These are phyloP conservation scores for Nicotiana undulata DNA, from an alignment of 257 asterid genomes.

Conservation along the genomic window DNA sequence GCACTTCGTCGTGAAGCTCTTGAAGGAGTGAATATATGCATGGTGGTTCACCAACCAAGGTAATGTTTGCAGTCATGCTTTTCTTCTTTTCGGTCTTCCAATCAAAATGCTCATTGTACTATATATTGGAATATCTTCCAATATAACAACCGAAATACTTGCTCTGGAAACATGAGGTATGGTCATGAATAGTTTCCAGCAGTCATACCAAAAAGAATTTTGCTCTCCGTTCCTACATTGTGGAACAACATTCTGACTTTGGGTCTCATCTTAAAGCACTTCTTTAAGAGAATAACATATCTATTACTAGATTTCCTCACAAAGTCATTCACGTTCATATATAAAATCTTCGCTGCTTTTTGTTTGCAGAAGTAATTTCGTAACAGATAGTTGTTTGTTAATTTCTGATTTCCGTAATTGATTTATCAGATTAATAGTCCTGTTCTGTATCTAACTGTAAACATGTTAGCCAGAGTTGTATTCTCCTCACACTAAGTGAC, in stretches of 20 bases:
- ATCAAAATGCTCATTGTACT: neutral
- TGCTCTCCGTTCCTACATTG: neutral
- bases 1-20: constrained; percentile 95
- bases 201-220: neutral
- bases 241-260: neutral
- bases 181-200: neutral
- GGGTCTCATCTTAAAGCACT: neutral
- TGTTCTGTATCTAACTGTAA: neutral
- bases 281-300: neutral
- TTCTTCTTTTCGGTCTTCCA: neutral
- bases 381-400: neutral
- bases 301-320: neutral
- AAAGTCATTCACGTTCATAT: neutral
- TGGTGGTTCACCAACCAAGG: constrained; percentile 99
- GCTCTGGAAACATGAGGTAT: neutral
- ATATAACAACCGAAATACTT: neutral
- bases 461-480: neutral
- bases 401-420: neutral
- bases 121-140: neutral
- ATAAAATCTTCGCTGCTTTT: neutral
- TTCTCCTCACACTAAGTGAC: neutral
- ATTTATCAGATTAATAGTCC: neutral
- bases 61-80: constrained; percentile 12
- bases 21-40: constrained; percentile 89
- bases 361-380: neutral